Evolutionary conservation across 2,329 filamentous ascomycete species (phyloP).

Genomic region (Aspergillus udagawae): DNA sequence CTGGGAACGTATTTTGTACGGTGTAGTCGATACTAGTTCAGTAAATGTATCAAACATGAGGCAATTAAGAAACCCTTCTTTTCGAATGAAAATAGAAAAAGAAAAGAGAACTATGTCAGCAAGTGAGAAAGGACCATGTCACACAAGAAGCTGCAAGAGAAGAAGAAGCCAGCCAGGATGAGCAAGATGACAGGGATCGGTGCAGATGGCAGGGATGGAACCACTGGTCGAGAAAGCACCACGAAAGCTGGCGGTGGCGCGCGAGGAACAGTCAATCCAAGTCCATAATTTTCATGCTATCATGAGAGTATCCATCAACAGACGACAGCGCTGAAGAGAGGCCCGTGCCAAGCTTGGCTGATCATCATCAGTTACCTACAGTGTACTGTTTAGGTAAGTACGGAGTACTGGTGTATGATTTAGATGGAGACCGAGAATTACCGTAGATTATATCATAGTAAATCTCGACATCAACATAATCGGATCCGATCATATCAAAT

Average conservation of each 20-base stretch:
- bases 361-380: not conserved
- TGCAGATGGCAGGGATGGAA: slow-evolving; percentile 16
- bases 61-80: not conserved
- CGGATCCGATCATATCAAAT: not conserved
- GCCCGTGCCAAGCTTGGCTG: not conserved
- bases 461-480: not conserved
- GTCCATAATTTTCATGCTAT: not conserved
- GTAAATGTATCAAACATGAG: not conserved
- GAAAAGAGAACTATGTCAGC: slow-evolving; percentile 14
- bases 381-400: not conserved
- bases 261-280: slow-evolving; percentile 15
- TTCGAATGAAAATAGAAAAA: not conserved
- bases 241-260: slow-evolving; percentile 19
- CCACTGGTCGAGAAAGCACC: slow-evolving; percentile 19
- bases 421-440: no score
- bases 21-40: not conserved
- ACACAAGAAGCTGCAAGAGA: slow-evolving; percentile 13
- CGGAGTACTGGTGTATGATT: no score
- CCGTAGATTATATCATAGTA: not conserved
- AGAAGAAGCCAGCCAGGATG: slow-evolving; percentile 15
- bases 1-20: not conserved
- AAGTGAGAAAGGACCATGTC: slow-evolving; percentile 19
- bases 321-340: not conserved
- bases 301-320: not conserved
- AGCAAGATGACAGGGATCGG: slow-evolving; percentile 17